Conservation (phyloP, 2,329 filamentous ascomycete species). For the Reticulascus tulasneorum region DNA sequence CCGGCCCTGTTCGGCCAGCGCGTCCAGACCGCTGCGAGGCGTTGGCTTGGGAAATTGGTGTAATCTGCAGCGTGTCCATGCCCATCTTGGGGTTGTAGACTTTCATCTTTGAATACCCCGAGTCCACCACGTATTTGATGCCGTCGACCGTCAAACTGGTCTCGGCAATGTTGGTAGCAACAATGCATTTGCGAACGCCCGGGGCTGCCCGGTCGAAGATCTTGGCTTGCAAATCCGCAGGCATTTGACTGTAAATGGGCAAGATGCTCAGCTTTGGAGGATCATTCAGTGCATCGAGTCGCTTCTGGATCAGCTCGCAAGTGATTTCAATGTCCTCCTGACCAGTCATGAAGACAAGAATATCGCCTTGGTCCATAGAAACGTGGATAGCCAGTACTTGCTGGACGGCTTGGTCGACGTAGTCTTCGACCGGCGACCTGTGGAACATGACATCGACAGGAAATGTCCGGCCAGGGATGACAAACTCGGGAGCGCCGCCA, state of each 20-base stretch:
- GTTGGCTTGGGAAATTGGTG: constrained; percentile 95
- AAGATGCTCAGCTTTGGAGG: constrained; percentile 91
- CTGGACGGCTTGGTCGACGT: constrained; percentile 94
- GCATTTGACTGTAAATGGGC: constrained; percentile 99
- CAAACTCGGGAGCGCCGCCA: constrained; percentile 91
- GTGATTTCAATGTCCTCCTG: constrained; percentile 98
- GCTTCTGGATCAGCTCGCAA: constrained; percentile 85
- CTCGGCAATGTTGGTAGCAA: constrained; percentile 97
- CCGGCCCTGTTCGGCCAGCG: constrained; percentile 89
- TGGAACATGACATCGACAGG: constrained; percentile 97
- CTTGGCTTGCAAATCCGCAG: constrained; percentile 92
- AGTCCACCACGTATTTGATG: constrained; percentile 98
- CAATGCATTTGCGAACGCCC: constrained; percentile 93
- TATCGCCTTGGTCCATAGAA: constrained; percentile 88
- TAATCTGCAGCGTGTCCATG: constrained; percentile 98
- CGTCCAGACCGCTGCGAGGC: constrained; percentile 89
- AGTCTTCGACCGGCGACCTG: constrained; percentile 91
- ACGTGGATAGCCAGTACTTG: constrained; percentile 95
- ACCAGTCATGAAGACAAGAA: constrained; percentile 98
- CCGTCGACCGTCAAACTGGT: constrained; percentile 97
- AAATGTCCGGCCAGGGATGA: constrained; percentile 93
- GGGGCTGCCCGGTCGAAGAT: constrained; percentile 91
- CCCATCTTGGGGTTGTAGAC: constrained; percentile 99
- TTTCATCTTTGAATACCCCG: constrained; percentile 94
- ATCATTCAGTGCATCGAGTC: constrained; percentile 84